These are phyloP conservation scores for Hypoxylon sp. DNA, from an alignment of 2,329 filamentous ascomycete species.

Conservation along the genomic window DNA sequence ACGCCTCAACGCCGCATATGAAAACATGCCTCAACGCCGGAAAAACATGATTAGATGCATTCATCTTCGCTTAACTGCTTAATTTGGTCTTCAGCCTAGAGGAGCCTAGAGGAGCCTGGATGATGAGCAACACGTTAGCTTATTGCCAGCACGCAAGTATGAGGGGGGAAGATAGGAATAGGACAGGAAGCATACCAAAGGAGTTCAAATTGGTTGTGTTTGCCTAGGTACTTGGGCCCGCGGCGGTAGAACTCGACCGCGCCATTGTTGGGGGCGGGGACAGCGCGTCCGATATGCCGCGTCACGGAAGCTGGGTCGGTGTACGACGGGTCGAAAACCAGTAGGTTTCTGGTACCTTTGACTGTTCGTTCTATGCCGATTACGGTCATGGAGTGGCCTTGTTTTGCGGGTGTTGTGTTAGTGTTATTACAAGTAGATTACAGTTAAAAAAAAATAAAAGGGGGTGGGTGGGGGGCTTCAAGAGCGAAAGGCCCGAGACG, in stretches of 20 bases:
- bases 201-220: conserved; percentile 83
- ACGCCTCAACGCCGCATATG: not conserved
- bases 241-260: conserved; percentile 82
- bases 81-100: too few species aligned
- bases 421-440: not conserved
- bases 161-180: conserved; percentile 2
- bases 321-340: conserved; percentile 92
- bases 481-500: not conserved
- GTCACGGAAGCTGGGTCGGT: conserved; percentile 75
- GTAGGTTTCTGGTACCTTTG: conserved; percentile 75
- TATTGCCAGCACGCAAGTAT: not conserved
- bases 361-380: conserved; percentile 82
- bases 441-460: conserved; percentile 1
- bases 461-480: not conserved
- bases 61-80: not conserved
- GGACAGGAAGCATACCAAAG: conserved; percentile 70
- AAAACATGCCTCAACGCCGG: not conserved
- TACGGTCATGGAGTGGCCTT: conserved; percentile 90
- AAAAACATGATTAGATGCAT: not conserved
- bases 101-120: not conserved
- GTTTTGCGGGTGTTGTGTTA: conserved; percentile 2
- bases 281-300: conserved; percentile 67
- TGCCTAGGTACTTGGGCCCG: conserved; percentile 75
- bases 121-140: not conserved
- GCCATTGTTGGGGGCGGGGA: conserved; percentile 62